Evolutionary conservation across 2,329 filamentous ascomycete species (phyloP).

Genomic region (Trichophyton benhamiae): DNA sequence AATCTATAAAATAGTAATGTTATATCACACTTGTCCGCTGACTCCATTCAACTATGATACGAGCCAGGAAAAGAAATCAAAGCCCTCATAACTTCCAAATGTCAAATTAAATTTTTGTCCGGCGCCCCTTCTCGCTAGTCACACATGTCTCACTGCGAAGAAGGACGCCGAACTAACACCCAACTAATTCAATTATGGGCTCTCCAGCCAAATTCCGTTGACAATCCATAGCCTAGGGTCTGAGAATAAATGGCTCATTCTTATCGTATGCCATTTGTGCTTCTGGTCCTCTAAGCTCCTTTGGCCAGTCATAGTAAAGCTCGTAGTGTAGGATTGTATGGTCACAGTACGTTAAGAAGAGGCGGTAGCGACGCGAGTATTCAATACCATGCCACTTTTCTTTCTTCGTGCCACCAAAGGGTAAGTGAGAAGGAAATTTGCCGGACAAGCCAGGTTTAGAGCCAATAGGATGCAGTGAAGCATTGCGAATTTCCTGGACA

Average conservation of each 20-base stretch:
- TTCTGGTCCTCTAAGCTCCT: conserved; percentile 6
- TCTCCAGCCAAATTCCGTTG: neutral
- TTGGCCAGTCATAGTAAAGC: conserved; percentile 36
- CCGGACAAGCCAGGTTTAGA: neutral
- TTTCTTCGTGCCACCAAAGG: conserved; percentile 7
- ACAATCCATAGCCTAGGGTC: conserved; percentile 1
- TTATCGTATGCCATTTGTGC: conserved; percentile 2
- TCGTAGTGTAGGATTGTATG: conserved; percentile 49
- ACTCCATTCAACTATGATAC: neutral
- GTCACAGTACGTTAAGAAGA: conserved; percentile 47
- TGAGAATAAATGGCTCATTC: conserved; percentile 5
- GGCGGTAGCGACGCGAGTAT: conserved; percentile 35
- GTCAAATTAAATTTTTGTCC: neutral
- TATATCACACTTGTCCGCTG: neutral
- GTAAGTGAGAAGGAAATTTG: neutral
- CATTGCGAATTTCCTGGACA: neutral
- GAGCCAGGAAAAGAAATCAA: neutral
- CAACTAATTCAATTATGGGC: neutral
- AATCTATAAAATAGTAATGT: neutral
- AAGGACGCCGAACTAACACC: neutral
- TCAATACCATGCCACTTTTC: conserved; percentile 29
- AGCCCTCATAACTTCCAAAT: neutral
- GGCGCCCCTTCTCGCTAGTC: neutral
- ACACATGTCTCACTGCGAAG: neutral
- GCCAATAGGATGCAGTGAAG: neutral